Percentiles rank a stretch among this genome's conserved stretches.
phyloP scores from a whole-genome alignment of 2,329 filamentous ascomycete genomes.

The Fonsecaea erecta region DNA sequence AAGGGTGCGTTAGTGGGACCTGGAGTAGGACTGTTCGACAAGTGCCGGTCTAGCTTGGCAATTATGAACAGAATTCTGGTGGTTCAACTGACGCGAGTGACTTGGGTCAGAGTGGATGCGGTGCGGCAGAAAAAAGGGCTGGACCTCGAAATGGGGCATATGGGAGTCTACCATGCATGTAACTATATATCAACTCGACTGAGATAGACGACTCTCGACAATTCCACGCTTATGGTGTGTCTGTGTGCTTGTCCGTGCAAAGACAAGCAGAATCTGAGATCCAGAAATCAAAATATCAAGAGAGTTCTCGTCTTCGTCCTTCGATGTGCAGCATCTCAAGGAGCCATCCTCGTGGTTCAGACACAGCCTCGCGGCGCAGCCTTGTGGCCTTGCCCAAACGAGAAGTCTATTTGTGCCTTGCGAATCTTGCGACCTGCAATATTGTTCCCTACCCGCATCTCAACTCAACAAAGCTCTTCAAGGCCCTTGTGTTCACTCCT shows the following conservation, averaged over 20 bases:
- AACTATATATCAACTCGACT: not conserved
- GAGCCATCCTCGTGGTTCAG: too few relatives aligned
- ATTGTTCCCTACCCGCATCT: not conserved
- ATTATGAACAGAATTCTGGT: not conserved
- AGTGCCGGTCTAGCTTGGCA: not conserved
- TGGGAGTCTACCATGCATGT: not conserved
- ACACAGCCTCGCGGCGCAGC: not conserved
- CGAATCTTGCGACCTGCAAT: not conserved
- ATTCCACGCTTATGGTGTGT: not conserved
- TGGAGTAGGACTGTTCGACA: not conserved
- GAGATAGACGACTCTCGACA: not conserved
- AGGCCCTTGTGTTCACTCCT: not conserved
- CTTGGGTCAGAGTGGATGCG: not conserved
- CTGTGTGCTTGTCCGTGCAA: not conserved
- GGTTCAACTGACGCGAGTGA: constrained; percentile 36
- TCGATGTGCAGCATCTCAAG: not conserved
- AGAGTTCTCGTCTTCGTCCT: not conserved
- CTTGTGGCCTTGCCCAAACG: not conserved
- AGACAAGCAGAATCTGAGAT: not conserved
- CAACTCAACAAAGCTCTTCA: not conserved
- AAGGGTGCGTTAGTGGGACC: not conserved
- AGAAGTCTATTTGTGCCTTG: constrained; percentile 2
- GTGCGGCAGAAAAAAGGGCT: not conserved
- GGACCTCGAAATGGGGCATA: not conserved
- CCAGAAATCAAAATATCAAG: not conserved